A percentile compares a stretch with the other conserved stretches of the same genome.
These are phyloP conservation scores for Multifurca ochricompacta DNA, from an alignment of 768 basidiomycete species.

Conservation along the genomic window DNA sequence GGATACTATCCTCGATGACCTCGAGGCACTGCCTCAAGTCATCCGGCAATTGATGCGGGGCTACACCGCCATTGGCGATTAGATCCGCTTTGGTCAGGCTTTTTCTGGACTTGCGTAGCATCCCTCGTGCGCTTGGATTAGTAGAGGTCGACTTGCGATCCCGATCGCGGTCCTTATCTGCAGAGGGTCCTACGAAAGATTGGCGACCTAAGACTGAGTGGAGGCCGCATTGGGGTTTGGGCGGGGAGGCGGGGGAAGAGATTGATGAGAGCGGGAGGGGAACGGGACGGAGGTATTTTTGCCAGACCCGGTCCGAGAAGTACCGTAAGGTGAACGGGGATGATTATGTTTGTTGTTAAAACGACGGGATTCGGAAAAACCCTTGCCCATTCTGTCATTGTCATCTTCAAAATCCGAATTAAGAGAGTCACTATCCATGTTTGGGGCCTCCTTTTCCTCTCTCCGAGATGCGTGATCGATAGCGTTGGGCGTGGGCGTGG, in stretches of 20 bases:
- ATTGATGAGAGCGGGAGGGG: conserved; percentile 73
- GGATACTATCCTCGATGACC: conserved; percentile 77
- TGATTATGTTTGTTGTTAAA: conserved; percentile 50
- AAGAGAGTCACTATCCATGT: conserved; percentile 67
- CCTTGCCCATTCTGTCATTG: conserved; percentile 44
- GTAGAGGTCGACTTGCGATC: conserved; percentile 36
- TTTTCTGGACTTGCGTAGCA: conserved; percentile 65
- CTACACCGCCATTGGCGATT: conserved; percentile 43
- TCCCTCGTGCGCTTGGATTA: conserved; percentile 29
- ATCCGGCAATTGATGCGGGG: conserved; percentile 78
- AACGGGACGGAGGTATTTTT: conserved; percentile 55
- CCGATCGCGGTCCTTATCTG: conserved; percentile 33
- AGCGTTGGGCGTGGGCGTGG: conserved; percentile 42
- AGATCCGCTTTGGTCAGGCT: conserved; percentile 41
- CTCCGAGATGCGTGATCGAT: conserved; percentile 28
- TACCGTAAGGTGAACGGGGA: conserved; percentile 71
- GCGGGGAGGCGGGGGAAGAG: conserved; percentile 60
- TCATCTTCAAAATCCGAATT: conserved; percentile 63
- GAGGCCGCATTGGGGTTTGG: conserved; percentile 47
- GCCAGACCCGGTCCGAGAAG: conserved; percentile 33
- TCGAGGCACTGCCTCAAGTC: conserved; percentile 81
- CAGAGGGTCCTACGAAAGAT: conserved; percentile 40
- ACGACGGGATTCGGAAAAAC: conserved; percentile 30
- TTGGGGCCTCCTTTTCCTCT: conserved; percentile 45
- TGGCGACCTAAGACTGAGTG: conserved; percentile 72